Evolutionary conservation across 805 yeast species (phyloP).

Genomic region (Wickerhamomyces alni): DNA sequence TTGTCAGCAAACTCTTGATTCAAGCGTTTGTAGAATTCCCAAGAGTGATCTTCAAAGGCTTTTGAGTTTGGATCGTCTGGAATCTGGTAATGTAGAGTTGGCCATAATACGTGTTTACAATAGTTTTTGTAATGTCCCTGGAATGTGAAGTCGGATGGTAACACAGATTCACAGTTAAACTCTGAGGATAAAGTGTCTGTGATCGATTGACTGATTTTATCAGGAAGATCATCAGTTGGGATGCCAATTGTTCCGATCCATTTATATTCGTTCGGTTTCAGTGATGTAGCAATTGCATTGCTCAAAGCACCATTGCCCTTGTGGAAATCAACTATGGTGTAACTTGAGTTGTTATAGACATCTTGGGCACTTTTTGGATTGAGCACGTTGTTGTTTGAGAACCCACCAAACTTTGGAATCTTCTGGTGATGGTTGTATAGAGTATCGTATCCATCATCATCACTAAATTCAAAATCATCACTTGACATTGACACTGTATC

Average conservation of each 20-base stretch:
- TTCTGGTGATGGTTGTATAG: conserved; percentile 19
- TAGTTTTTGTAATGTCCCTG: conserved; percentile 89
- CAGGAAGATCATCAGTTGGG: conserved; percentile 80
- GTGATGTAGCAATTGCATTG: conserved; percentile 71
- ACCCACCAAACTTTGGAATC: conserved; percentile 62
- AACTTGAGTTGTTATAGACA: conserved; percentile 48
- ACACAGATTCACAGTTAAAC: conserved; percentile 58
- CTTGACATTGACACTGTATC: conserved; percentile 8
- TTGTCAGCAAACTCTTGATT: conserved; percentile 79
- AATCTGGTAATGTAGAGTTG: conserved; percentile 87
- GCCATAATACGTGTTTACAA: conserved; percentile 95
- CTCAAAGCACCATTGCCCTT: conserved; percentile 86
- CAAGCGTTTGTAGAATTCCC: conserved; percentile 74
- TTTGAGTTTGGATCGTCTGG: conserved; percentile 93
- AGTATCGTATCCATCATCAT: conserved; percentile 22
- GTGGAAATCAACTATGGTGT: conserved; percentile 63
- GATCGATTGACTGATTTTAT: conserved; percentile 47
- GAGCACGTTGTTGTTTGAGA: conserved; percentile 54
- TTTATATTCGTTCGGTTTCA: conserved; percentile 33
- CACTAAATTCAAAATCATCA: conserved; percentile 9
- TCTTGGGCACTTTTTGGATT: conserved; percentile 34
- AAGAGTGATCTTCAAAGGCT: conserved; percentile 92
- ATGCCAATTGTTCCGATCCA: conserved; percentile 95
- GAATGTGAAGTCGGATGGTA: conserved; percentile 71
- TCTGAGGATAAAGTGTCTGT: conserved; percentile 37